Percentiles rank a stretch among this genome's conserved stretches.
phyloP scores from a whole-genome alignment of 2,329 filamentous ascomycete genomes.

The Fusarium nelsonii region DNA sequence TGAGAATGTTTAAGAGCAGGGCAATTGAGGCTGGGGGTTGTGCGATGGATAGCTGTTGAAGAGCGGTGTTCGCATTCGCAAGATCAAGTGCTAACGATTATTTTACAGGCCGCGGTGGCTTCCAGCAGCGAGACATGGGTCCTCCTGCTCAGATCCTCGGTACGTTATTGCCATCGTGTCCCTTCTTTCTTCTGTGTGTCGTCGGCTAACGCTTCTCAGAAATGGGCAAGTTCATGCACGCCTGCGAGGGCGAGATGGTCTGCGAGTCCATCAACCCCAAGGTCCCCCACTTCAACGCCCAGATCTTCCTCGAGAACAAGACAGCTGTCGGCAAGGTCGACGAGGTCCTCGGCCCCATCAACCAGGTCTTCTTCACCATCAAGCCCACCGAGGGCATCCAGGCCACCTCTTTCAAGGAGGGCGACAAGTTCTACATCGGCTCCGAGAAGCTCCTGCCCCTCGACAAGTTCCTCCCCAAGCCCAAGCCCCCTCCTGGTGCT shows the following conservation, averaged over 20 bases:
- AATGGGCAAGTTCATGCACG: slow-evolving; percentile 94
- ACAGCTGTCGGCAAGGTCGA: slow-evolving; percentile 96
- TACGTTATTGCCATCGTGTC: slow-evolving; percentile 38
- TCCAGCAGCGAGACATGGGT: slow-evolving; percentile 57
- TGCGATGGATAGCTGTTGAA: background rate
- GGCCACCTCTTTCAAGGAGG: slow-evolving; percentile 91
- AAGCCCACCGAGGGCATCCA: slow-evolving; percentile 98
- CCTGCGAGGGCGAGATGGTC: slow-evolving; percentile 97
- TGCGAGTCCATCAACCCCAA: slow-evolving; percentile 96
- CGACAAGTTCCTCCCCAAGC: slow-evolving; percentile 96
- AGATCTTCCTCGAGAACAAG: slow-evolving; percentile 99
- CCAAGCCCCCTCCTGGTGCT: slow-evolving; percentile 78
- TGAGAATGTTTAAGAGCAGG: background rate
- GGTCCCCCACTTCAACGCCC: slow-evolving; percentile 98
- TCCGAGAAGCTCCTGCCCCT: slow-evolving; percentile 94
- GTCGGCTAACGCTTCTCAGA: slow-evolving; percentile 61
- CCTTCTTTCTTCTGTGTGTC: too few relatives aligned
- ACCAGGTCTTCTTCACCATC: slow-evolving; percentile 98
- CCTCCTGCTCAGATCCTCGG: slow-evolving; percentile 55
- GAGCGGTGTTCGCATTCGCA: slow-evolving; percentile 4
- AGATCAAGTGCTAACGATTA: slow-evolving; percentile 28
- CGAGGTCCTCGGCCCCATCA: slow-evolving; percentile 96
- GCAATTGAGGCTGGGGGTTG: slow-evolving; percentile 1
- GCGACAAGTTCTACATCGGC: slow-evolving; percentile 97
- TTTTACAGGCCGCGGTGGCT: slow-evolving; percentile 53